phyloP scores from a whole-genome alignment of 768 basidiomycete genomes.

The Boletus coccyginus region DNA sequence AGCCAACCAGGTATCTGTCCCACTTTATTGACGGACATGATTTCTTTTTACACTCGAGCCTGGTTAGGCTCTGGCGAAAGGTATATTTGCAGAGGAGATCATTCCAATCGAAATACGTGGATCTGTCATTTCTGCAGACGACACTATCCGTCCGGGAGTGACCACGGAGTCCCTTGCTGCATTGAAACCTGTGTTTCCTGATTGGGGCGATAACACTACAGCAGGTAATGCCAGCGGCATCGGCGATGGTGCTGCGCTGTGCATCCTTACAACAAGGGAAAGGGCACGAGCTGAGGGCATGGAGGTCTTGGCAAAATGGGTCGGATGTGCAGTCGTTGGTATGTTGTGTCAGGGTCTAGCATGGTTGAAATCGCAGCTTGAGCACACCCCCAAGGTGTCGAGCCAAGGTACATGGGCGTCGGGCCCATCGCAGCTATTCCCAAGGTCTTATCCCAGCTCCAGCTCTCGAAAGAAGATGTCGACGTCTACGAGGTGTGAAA shows the following conservation, averaged over 20 bases:
- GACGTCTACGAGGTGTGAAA: conserved; percentile 67
- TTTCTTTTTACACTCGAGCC: neutral
- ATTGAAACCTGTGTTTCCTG: conserved; percentile 85
- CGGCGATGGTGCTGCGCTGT: conserved; percentile 89
- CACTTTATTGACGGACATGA: neutral
- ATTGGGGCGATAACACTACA: conserved; percentile 69
- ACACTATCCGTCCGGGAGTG: conserved; percentile 85
- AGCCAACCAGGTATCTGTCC: conserved; percentile 53
- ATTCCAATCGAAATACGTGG: conserved; percentile 80
- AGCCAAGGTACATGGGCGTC: conserved; percentile 78
- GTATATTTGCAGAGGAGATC: conserved; percentile 85
- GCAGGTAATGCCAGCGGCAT: conserved; percentile 87
- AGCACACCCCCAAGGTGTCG: conserved; percentile 49
- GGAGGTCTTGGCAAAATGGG: conserved; percentile 81
- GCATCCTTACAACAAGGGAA: conserved; percentile 77
- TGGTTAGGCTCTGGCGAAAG: conserved; percentile 57
- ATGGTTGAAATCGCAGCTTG: neutral
- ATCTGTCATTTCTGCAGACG: conserved; percentile 65
- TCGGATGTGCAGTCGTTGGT: conserved; percentile 77
- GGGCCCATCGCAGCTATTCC: conserved; percentile 71
- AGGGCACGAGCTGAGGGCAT: conserved; percentile 75
- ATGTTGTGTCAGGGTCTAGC: conserved; percentile 17
- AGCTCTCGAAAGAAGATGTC: conserved; percentile 68
- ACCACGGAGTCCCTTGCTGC: conserved; percentile 71
- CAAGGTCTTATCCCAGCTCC: conserved; percentile 57